Evolutionary conservation across 2,329 filamentous ascomycete genomes (phyloP), one percentile per base, ranked within the genome.

Genomic region (Fusarium nygamai): DNA sequence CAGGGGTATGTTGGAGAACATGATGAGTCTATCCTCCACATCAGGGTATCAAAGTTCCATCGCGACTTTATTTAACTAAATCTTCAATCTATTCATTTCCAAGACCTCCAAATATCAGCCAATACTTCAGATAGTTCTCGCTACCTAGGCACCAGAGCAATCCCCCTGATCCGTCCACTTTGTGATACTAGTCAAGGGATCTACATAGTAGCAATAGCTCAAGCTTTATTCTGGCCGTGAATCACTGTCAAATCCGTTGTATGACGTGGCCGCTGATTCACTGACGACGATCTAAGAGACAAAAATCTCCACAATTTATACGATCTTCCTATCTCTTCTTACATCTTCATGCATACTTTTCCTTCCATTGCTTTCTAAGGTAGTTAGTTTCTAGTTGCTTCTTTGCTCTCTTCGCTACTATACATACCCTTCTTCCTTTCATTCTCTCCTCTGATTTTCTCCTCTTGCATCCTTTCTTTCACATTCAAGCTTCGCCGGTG

Each of bases 41-140:
- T 5, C 20, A 38, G 24, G 10, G 27, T 31, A n/a, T 54, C 16
- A 6, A n/a, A 19, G 8, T 17, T 39, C 10, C 5, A 3, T 34
- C 11, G 6, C 4, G 31, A 34, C 8, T 10, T 34, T 10, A 24
- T 2, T 20, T 2, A 8, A 22, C 7, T 4, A 33, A 14, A 17
- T 31, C 4, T 10, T n/a, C 16, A 20, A 8, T 20, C 4, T 24
- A 14, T 24, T 34, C 8, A 6, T 13, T 12, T 14, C 0, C 0
- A 5, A 19, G 3, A n/a, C 17, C 17, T 34, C 31, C 19, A 14
- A 20, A 33, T 24, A 34, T 5, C 4, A 20, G 13, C 5, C 31
- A 24, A 14, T 24, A 3, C 12, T 50, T 33, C 14, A 13, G 10
- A 33, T 33, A 14, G 7, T 33, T 24, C 22, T 31, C 3, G 14